Evolutionary conservation across 306 rosid genomes (phyloP).

Genomic region (Malus sieversii): DNA sequence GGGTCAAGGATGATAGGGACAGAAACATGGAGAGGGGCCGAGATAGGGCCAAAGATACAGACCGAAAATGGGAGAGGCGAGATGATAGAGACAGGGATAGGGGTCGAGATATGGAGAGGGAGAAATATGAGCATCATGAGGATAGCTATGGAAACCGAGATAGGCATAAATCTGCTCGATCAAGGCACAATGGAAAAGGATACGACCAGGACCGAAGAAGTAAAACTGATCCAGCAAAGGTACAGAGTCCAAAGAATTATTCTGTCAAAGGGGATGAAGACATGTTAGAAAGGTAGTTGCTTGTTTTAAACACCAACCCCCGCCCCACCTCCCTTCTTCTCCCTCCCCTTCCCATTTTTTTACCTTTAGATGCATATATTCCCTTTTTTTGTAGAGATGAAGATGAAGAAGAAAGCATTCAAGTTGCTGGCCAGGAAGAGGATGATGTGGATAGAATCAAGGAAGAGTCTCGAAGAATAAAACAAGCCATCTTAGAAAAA

Average conservation of each 20-base stretch:
- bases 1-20: slow-evolving; percentile 12
- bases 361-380: neutral
- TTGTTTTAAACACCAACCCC: neutral
- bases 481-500: slow-evolving; percentile 87
- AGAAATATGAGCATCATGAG: slow-evolving; percentile 36
- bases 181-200: slow-evolving; percentile 46
- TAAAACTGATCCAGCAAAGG: slow-evolving; percentile 22
- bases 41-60: slow-evolving; percentile 14
- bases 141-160: slow-evolving; percentile 38
- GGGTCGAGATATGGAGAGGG: slow-evolving; percentile 34
- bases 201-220: slow-evolving; percentile 29
- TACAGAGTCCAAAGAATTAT: slow-evolving; percentile 21
- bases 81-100: slow-evolving; percentile 29
- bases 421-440: slow-evolving; percentile 76
- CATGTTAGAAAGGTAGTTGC: slow-evolving; percentile 37
- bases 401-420: slow-evolving; percentile 57
- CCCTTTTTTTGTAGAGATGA: slow-evolving; percentile 36
- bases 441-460: slow-evolving; percentile 84
- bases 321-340: no score
- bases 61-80: slow-evolving; percentile 16
- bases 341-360: neutral
- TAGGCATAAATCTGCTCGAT: slow-evolving; percentile 39
- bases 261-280: slow-evolving; percentile 25
- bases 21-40: slow-evolving; percentile 28
- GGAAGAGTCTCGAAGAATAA: slow-evolving; percentile 88